Base-by-base conservation (phyloP, 179 eudicot genomes). In the Camellia oleifera region DNA sequence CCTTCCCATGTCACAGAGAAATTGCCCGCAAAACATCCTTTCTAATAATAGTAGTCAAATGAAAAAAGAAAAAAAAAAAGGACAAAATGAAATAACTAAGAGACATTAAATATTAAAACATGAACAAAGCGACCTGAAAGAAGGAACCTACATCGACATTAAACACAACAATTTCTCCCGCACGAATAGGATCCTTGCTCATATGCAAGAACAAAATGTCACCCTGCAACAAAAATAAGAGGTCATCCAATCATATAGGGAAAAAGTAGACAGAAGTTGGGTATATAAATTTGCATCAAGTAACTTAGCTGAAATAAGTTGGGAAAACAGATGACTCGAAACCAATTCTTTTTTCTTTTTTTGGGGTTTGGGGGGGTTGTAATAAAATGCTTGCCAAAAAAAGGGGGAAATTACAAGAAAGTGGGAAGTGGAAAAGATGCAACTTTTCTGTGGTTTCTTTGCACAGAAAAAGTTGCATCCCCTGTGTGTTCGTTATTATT, bases 91-190 rank as follows among this genome's bases (percentile, higher is more conserved):
- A 60, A 17, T 44, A 58, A 42, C 4, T 5, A 54, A 1, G 26
- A 32, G 26, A 12, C 40, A 14, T 3, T 20, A 76, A 76, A 44
- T 8, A 76, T 4, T n/a, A 79, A 8, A 5, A 18, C 53, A 15
- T 23, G 18, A 7, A 48, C 8, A 72, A 64, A 73, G 40, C 44
- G 62, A 2, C 50, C 23, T n/a, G 8, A 20, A 46, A 61, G 69
- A 26, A 42, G 40, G 62, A 57, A 80, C 97, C 75, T 87, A 92
- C 98, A 84, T 95, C 97, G 79, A 95, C 88, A 79, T 95, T 95
- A 69, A 95, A 95, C 74, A 95, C 98, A 68, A 92, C 93, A 72
- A 94, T 94, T 84, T 94, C 96, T 84, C 97, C 98, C 4, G 97
- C 88, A 71, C 97, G 94, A 82, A 92, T 93, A 42, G 97, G 97